phyloP scores from a whole-genome alignment of 1,139 yeast species.

The Taphrina populina region DNA sequence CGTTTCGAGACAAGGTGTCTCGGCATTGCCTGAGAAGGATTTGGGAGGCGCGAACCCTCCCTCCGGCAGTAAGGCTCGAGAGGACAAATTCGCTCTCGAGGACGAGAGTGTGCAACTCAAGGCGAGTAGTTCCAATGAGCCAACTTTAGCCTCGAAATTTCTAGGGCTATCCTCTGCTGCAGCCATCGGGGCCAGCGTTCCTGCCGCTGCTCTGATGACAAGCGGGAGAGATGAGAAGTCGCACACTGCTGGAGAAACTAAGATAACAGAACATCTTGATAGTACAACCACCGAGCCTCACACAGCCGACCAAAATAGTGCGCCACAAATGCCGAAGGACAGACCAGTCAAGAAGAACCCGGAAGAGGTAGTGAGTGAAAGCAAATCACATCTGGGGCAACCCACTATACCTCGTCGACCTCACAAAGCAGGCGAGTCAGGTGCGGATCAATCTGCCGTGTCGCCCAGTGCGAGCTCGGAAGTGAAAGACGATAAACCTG shows the following conservation, averaged over 20 bases:
- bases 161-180: conserved; percentile 21
- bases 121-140: conserved; percentile 8
- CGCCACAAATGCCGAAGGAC: conserved; percentile 1
- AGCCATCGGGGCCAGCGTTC: conserved; percentile 27
- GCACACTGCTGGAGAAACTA: conserved; percentile 7
- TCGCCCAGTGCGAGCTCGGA: not conserved
- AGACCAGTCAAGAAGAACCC: conserved; percentile 7
- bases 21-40: conserved; percentile 14
- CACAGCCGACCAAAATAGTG: not conserved
- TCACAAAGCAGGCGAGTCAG: conserved; percentile 2
- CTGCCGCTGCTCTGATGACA: conserved; percentile 25
- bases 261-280: not conserved
- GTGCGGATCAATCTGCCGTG: not conserved
- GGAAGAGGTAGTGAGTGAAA: not conserved
- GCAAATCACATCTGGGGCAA: too few relatives aligned
- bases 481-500: not conserved
- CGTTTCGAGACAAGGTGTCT: conserved; percentile 19
- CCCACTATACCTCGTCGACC: conserved; percentile 19
- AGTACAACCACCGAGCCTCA: not conserved
- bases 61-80: conserved; percentile 7
- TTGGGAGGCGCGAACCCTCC: conserved; percentile 23
- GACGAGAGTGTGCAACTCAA: conserved; percentile 11
- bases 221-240: conserved; percentile 21
- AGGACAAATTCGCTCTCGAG: conserved; percentile 17
- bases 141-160: conserved; percentile 22